Percentiles rank a stretch among this genome's conserved stretches.
Evolutionary conservation across 306 rosid genomes (phyloP).

Genomic region (Dalbergia cultrata): DNA sequence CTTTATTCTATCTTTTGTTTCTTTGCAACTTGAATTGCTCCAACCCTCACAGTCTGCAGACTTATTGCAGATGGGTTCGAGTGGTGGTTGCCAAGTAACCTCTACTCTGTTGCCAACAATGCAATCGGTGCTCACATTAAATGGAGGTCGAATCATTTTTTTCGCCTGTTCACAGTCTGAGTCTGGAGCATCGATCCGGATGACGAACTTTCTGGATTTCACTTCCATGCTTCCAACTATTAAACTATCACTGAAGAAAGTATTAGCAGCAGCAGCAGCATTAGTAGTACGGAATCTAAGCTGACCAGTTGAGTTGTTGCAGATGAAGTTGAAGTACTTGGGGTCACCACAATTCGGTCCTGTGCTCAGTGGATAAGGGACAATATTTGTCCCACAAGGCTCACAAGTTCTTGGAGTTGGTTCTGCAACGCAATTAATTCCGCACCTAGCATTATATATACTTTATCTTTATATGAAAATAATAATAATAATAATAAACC

Average conservation of each 20-base stretch:
- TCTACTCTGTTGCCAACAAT: not conserved
- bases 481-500: not conserved
- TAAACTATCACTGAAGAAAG: not conserved
- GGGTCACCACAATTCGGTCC: constrained; percentile 50
- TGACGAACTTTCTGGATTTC: not conserved
- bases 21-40: constrained; percentile 48
- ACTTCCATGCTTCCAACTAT: not conserved
- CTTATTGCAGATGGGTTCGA: constrained; percentile 38
- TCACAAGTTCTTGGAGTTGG: constrained; percentile 37
- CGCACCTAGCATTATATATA: not conserved
- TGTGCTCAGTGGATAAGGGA: constrained; percentile 63
- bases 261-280: too few species aligned
- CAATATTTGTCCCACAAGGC: constrained; percentile 49
- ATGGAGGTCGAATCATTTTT: not conserved
- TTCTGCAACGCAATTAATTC: constrained; percentile 34
- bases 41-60: constrained; percentile 34
- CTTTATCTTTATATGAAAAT: too few species aligned
- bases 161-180: not conserved
- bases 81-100: constrained; percentile 39
- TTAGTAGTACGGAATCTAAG: constrained; percentile 33
- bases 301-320: not conserved
- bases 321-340: constrained; percentile 31
- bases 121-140: not conserved
- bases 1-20: not conserved
- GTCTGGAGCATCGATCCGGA: not conserved